Evolutionary conservation across 73 alveolate species (phyloP).

Genomic region (Paramecium tetraurelia): DNA sequence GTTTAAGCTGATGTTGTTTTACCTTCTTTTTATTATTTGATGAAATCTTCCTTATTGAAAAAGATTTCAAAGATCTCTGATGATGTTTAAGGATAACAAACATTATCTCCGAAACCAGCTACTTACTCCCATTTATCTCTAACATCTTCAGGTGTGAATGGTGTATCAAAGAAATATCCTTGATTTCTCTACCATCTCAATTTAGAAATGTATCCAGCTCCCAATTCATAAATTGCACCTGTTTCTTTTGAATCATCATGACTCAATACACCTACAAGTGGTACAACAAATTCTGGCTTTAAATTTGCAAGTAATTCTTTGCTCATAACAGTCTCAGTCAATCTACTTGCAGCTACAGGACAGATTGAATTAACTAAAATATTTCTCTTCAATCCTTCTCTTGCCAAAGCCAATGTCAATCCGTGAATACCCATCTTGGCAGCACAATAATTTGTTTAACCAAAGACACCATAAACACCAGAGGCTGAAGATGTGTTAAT

Average conservation of each 20-base stretch:
- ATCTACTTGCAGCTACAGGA: slow-evolving; percentile 94
- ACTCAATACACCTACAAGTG: slow-evolving; percentile 78
- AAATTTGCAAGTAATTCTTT: slow-evolving; percentile 56
- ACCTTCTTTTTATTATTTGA: slow-evolving; percentile 29
- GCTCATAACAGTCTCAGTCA: slow-evolving; percentile 81
- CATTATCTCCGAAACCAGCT: slow-evolving; percentile 30
- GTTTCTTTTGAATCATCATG: slow-evolving; percentile 2
- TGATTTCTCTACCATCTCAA: slow-evolving; percentile 15
- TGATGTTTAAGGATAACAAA: slow-evolving; percentile 50
- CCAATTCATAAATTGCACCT: slow-evolving; percentile 58
- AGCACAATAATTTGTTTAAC: slow-evolving; percentile 88
- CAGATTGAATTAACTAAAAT: slow-evolving; percentile 88
- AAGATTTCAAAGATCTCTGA: slow-evolving; percentile 50
- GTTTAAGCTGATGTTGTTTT: background rate
- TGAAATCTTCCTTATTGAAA: slow-evolving; percentile 41
- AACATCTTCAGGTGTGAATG: slow-evolving; percentile 83
- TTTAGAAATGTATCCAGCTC: slow-evolving; percentile 11
- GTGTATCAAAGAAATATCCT: slow-evolving; percentile 59
- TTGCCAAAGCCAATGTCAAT: slow-evolving; percentile 85
- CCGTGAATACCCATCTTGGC: slow-evolving; percentile 95
- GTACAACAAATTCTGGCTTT: slow-evolving; percentile 78
- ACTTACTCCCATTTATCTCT: slow-evolving; percentile 54
- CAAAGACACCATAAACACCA: slow-evolving; percentile 95
- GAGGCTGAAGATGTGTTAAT: slow-evolving; percentile 82
- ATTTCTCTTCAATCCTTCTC: slow-evolving; percentile 89